Conservation (phyloP, 495 filamentous ascomycete species). For the Aspergillus sclerotiicarbonarius region DNA sequence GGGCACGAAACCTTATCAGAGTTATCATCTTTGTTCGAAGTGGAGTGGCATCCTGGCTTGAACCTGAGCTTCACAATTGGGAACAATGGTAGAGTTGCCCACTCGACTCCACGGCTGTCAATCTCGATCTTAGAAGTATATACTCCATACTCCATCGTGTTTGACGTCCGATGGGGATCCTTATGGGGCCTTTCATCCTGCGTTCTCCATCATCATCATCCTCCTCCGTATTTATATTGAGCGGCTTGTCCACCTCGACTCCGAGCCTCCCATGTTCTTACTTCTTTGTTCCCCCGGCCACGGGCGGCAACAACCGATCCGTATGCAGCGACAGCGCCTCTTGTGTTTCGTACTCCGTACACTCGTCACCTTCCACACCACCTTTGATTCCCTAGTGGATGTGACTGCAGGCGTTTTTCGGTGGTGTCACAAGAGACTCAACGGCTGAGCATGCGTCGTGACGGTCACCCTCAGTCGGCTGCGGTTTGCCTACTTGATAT, state of each 20-base stretch:
- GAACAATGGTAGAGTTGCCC: constrained; percentile 22
- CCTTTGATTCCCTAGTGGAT: neutral
- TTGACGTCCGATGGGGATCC: neutral
- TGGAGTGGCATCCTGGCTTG: constrained; percentile 22
- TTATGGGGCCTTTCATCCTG: neutral
- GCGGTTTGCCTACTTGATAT: neutral
- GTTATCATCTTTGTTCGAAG: constrained; percentile 20
- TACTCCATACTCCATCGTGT: constrained; percentile 1
- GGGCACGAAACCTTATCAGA: constrained; percentile 24
- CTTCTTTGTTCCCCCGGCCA: neutral
- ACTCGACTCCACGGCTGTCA: constrained; percentile 24
- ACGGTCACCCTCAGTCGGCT: neutral
- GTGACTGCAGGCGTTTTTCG: constrained; percentile 7
- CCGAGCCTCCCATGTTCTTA: neutral
- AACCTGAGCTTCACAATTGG: constrained; percentile 16
- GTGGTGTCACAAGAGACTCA: constrained; percentile 11
- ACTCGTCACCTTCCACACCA: constrained; percentile 9
- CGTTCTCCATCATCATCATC: neutral
- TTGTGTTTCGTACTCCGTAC: neutral
- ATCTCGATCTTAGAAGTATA: constrained; percentile 9
- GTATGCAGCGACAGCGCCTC: neutral
- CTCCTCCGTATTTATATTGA: neutral
- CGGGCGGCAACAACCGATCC: neutral
- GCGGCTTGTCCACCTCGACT: neutral
- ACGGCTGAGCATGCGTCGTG: constrained; percentile 10